These are phyloP conservation scores for Fraxinus baroniana DNA, from an alignment of 305 asterid species.

Conservation along the genomic window DNA sequence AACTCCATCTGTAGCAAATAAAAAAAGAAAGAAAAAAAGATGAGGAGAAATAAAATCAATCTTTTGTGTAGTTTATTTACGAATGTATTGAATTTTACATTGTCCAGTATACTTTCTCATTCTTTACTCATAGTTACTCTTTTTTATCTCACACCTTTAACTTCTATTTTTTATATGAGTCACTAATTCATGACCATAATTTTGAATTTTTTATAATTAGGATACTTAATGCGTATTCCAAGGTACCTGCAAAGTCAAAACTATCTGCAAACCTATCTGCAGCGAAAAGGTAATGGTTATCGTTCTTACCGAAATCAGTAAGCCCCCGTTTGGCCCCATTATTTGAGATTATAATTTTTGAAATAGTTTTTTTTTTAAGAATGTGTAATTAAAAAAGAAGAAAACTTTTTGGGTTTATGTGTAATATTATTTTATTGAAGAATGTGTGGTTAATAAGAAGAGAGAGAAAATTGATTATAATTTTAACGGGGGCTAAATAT, in stretches of 20 bases:
- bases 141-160: not conserved
- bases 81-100: not conserved
- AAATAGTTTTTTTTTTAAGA: no score
- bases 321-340: not conserved
- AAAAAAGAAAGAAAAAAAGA: not conserved
- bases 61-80: not conserved
- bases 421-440: no score
- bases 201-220: constrained; percentile 32
- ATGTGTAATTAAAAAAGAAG: not conserved
- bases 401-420: not conserved
- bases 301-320: not conserved
- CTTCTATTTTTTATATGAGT: not conserved
- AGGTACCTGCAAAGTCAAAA: constrained; percentile 56
- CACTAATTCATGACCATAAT: not conserved
- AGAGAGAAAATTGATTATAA: no score
- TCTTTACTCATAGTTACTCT: not conserved
- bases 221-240: constrained; percentile 66
- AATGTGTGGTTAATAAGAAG: no score
- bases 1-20: not conserved
- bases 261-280: constrained; percentile 41
- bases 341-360: not conserved
- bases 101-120: not conserved
- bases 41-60: not conserved
- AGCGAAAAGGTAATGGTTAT: constrained; percentile 54
- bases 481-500: not conserved